These are phyloP conservation scores for Trichoderma koningii DNA, from an alignment of 2,329 filamentous ascomycete genomes.

Conservation along the genomic window DNA sequence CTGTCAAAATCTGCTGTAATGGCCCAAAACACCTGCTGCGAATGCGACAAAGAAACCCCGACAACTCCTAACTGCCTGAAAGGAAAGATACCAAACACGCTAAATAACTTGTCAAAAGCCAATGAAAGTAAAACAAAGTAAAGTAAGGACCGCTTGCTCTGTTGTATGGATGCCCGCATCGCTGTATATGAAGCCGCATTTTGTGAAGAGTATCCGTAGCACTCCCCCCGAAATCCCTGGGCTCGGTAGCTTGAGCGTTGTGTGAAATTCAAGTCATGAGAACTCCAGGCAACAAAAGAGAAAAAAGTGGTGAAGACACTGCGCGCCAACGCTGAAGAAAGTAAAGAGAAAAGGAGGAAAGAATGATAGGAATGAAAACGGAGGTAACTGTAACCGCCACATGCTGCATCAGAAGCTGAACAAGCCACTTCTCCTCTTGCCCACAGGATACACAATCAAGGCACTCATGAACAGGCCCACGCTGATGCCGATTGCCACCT, in stretches of 20 bases:
- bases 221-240: neutral
- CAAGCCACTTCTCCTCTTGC: conserved; percentile 59
- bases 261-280: neutral
- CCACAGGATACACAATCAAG: conserved; percentile 57
- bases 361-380: neutral
- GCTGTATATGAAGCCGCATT: neutral
- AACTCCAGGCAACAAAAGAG: neutral
- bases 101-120: neutral
- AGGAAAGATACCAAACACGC: neutral
- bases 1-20: too few relatives aligned
- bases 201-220: neutral
- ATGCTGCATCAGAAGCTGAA: conserved; percentile 51
- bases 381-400: too few relatives aligned
- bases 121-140: neutral
- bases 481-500: conserved; percentile 64
- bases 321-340: neutral
- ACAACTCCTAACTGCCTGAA: neutral
- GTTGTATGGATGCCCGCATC: neutral
- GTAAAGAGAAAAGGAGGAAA: neutral
- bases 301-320: neutral
- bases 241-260: neutral
- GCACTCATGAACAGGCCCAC: conserved; percentile 61
- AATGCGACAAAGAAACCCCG: neutral
- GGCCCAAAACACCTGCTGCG: neutral
- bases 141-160: neutral